Base-by-base conservation (phyloP, 768 basidiomycete species). In the Sistotremastrum niveocremeum region DNA sequence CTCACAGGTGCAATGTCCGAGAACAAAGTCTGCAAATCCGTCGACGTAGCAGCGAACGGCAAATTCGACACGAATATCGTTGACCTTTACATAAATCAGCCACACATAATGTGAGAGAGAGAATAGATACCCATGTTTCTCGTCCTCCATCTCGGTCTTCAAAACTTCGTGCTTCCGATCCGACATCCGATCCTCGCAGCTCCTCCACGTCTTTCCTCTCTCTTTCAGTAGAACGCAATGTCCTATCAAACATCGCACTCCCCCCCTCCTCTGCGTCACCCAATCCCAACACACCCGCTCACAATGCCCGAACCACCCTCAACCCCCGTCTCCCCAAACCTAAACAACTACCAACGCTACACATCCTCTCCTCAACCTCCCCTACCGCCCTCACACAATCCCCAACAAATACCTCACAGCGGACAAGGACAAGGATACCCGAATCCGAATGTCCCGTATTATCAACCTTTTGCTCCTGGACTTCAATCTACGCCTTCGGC, bases 1-100 rank as follows among this genome's bases (percentile, higher is more conserved):
- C 90, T 77, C 10, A 99, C 85, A 31, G 95, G 95, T 1, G 90
- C 95, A 52, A 95, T 76, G 61, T 93, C 89, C 5, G 93, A 97
- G 67, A 97, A 95, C 20, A 93, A 74, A 0, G 91, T 90, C 55
- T 87, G 77, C 31, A 98, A 70, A 62, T 95, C 90, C 41, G 80
- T 81, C 5, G 88, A 87, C 6, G 95, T 97, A 47, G 81, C 87
- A 37, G 79, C 76, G 60, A 87, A 93, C 0, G 94, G 89, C 36
- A 99, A 67, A 65, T 91, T 90, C 7, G 89, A 91, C 45, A 98
- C 81, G 63, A 97, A 97, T 46, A 98, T 66, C 0, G 91, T 97
- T 11, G 88, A 77, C 34, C 85, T 84, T 48, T 10, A 20, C 7
- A 34, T 7, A 43, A 51, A 37, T 36, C 35, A 10, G 4, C 20